Evolutionary conservation across 2,329 filamentous ascomycete species (phyloP), one percentile per base, ranked within the genome.

Genomic region (Escovopsis weberi): DNA sequence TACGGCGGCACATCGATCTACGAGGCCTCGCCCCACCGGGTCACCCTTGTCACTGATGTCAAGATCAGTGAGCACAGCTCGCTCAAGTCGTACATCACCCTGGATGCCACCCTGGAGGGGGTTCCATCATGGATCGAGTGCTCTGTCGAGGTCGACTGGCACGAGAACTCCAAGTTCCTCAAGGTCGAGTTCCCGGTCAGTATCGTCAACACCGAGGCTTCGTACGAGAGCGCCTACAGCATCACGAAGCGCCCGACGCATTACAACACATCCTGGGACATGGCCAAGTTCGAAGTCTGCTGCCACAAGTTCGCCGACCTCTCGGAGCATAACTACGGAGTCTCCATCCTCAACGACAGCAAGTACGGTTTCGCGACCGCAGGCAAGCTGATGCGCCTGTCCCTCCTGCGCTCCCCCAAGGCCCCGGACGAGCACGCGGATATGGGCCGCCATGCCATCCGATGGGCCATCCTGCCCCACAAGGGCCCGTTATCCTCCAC

Each of bases 181-280:
- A 98, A 98, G 69, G 89, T 96, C 40, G 91, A 98, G 60, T 98
- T 98, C 64, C 89, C 91, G 0, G 88, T 95, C 48, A 82, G 93
- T 54, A 73, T 96, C 48, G 76, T 79, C 51, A 95, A 89, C 62
- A 94, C 82, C 0, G 87, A 95, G 62, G 91, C 91, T 30, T 85
- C 80, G 11, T 98, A 98, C 60, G 91, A 98, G 62, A 94, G 86
- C 7, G 88, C 94, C 55, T 96, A 85, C 56, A 89, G 89, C 52
- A 78, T 95, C 51, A 80, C 91, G 48, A 78, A 78, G 51, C 77
- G 91, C 28, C 89, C 91, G 2, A 98, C 91, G 0, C 91, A 98
- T 65, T 96, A 95, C 73, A 98, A 98, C 66, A 98, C 91, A 3
- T 74, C 76, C 51, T 94, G 87, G 87, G 87, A 94, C 57, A 94